phyloP scores from a whole-genome alignment of 257 asterid genomes.

The Eustoma russellianum region DNA sequence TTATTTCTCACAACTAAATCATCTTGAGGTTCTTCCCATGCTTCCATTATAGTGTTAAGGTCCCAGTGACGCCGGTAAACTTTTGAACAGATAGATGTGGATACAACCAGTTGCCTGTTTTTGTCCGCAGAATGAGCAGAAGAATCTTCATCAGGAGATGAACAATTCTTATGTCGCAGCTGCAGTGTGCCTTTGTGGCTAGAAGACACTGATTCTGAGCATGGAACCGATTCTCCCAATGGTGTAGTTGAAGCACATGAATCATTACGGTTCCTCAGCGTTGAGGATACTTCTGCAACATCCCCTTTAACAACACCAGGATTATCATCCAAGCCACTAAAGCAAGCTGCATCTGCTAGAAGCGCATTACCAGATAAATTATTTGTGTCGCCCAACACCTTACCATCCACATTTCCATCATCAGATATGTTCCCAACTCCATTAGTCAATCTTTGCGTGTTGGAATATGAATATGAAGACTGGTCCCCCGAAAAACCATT shows the following conservation, averaged over 20 bases:
- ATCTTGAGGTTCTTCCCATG: slow-evolving; percentile 56
- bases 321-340: slow-evolving; percentile 29
- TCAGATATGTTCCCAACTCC: slow-evolving; percentile 15
- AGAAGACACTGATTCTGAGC: slow-evolving; percentile 17
- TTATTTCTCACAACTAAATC: background rate
- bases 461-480: slow-evolving; percentile 15
- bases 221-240: slow-evolving; percentile 11
- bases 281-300: slow-evolving; percentile 6
- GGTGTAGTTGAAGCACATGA: slow-evolving; percentile 16
- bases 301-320: slow-evolving; percentile 25
- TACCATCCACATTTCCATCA: background rate
- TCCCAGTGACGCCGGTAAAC: slow-evolving; percentile 71
- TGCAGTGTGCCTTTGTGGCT: slow-evolving; percentile 10
- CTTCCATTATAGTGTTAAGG: slow-evolving; percentile 66
- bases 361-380: slow-evolving; percentile 76
- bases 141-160: slow-evolving; percentile 15
- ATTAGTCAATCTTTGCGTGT: slow-evolving; percentile 17
- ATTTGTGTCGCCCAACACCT: slow-evolving; percentile 10
- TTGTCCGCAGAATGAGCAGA: slow-evolving; percentile 20
- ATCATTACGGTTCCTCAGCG: background rate
- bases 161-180: slow-evolving; percentile 17
- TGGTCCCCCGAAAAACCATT: slow-evolving; percentile 11
- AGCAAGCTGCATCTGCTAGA: slow-evolving; percentile 71
- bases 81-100: slow-evolving; percentile 27
- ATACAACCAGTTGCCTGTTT: slow-evolving; percentile 19